Base-by-base conservation (phyloP, 768 basidiomycete species). In the Termitomyces heimii region DNA sequence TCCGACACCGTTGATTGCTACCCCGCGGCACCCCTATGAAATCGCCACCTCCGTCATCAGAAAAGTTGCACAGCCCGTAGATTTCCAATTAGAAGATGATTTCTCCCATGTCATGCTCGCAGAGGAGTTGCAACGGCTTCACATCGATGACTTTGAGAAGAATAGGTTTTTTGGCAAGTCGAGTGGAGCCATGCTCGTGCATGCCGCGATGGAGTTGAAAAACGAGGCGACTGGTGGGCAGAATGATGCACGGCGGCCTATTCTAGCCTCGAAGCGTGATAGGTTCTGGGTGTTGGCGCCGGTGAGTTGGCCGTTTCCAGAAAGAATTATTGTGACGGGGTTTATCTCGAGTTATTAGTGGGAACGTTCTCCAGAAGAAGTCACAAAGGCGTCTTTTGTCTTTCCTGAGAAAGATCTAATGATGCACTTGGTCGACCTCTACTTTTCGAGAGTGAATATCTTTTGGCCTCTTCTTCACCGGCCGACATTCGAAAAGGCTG, bases 401-500 rank as follows among this genome's bases (percentile, higher is more conserved):
- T 85, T 83, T 62, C 85, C 85, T 0, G 74, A 79, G 4, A 56
- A 68, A 0, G 82, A 81, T 45, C 77, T 94, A 45, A 72, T 81
- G 14, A 43, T 58, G 8, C 44, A 62, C 0, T 76, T 94, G 39
- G 69, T 91, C 37, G 77, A 85, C 35, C 70, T 83, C 26, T 93
- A 87, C 64, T 96, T 94, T 66, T 57, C 59, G 1, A 60, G 79
- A 34, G 54, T 77, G 57, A 88, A 92, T 63, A 57, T 77, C n/a
- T 73, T 79, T 54, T 63, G 81, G 0, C 90, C 92, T 1, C 75
- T 94, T 4, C 74, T 96, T 5, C 92, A 94, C 62, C 79, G 84
- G 4, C 84, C 83, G 0, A 81, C 81, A 5, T 92, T 94, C 61
- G 77, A 85, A 39, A 71, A 73, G 24, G 71, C 75, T 18, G 62